These are phyloP conservation scores for Diaporthe ilicicola DNA, from an alignment of 2,329 filamentous ascomycete genomes.

Conservation along the genomic window DNA sequence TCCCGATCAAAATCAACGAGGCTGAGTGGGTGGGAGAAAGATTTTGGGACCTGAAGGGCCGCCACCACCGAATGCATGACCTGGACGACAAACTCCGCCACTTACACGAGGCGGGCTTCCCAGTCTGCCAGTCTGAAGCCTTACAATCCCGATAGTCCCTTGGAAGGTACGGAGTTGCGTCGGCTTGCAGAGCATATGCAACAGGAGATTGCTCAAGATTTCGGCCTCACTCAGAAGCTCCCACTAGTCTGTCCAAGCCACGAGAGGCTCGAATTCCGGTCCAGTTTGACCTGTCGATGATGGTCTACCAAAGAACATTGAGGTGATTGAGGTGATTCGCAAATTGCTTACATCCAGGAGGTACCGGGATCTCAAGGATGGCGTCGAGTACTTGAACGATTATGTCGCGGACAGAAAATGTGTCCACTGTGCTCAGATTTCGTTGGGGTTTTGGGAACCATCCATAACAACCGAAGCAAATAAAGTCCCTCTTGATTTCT, in stretches of 20 bases:
- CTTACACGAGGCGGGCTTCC: neutral
- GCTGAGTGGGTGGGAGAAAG: too few species aligned
- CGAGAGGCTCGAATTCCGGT: neutral
- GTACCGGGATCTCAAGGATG: too few species aligned
- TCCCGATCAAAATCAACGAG: neutral
- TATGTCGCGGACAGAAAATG: too few species aligned
- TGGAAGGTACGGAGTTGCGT: neutral
- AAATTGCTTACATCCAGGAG: too few species aligned
- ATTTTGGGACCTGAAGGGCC: too few species aligned
- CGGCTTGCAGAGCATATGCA: neutral
- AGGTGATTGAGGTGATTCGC: too few species aligned
- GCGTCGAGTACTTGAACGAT: too few species aligned
- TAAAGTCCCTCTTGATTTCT: neutral
- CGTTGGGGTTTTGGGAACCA: too few species aligned
- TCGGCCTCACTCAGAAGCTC: neutral
- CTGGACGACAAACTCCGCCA: neutral
- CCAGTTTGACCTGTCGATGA: neutral
- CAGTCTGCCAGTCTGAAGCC: neutral
- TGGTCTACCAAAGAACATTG: neutral
- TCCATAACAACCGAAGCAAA: too few species aligned
- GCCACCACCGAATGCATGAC: neutral
- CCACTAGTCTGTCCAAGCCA: neutral
- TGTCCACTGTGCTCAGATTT: too few species aligned
- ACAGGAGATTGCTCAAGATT: neutral
- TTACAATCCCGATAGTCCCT: neutral